Conservation (phyloP, 2,329 filamentous ascomycete genomes). For the Trichophyton schoenleinii region DNA sequence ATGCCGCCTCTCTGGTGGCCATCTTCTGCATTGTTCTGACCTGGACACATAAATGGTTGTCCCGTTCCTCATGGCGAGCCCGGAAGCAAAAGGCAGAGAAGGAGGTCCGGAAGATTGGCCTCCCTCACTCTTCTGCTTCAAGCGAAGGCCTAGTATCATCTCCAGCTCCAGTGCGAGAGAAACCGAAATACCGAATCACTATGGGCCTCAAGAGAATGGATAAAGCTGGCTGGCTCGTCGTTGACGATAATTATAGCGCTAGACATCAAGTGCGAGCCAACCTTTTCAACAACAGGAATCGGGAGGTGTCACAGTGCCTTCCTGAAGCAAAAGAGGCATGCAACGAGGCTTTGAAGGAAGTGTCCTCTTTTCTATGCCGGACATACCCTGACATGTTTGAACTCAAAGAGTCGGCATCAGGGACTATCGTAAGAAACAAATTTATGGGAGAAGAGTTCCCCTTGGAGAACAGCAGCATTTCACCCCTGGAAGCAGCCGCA, state of each 20-base stretch:
- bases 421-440: constrained; percentile 31
- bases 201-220: constrained; percentile 39
- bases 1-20: not conserved
- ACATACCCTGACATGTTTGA: constrained; percentile 35
- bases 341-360: constrained; percentile 36
- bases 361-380: constrained; percentile 34
- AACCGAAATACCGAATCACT: constrained; percentile 29
- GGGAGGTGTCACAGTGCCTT: constrained; percentile 35
- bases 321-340: constrained; percentile 36
- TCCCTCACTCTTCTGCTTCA: not conserved
- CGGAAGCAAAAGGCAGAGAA: not conserved
- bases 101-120: too few species aligned
- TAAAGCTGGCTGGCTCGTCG: constrained; percentile 36
- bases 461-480: constrained; percentile 20
- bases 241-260: constrained; percentile 36
- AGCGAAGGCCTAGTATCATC: not conserved
- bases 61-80: not conserved
- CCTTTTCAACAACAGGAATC: constrained; percentile 28
- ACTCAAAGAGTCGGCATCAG: constrained; percentile 17
- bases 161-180: not conserved
- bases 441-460: constrained; percentile 34
- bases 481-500: constrained; percentile 40
- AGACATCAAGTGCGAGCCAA: constrained; percentile 32
- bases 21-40: not conserved
- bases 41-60: not conserved